These are phyloP conservation scores for Xylaria sp. DNA, from an alignment of 2,329 filamentous ascomycete genomes.

Conservation along the genomic window DNA sequence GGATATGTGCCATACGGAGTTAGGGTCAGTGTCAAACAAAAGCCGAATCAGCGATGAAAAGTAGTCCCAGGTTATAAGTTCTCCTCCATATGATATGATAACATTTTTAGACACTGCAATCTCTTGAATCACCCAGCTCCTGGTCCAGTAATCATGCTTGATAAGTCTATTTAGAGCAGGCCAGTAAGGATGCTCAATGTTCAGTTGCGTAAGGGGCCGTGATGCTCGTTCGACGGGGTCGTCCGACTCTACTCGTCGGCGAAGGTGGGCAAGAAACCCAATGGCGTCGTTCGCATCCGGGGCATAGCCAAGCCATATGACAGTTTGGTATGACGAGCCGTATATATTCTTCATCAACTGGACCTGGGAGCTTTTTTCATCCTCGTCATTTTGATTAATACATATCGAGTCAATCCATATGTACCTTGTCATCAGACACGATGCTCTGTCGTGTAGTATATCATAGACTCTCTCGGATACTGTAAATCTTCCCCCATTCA, in stretches of 20 bases:
- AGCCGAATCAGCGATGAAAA: neutral
- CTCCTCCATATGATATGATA: conserved; percentile 14
- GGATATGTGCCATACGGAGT: conserved; percentile 18
- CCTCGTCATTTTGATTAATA: conserved; percentile 17
- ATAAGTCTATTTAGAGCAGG: conserved; percentile 11
- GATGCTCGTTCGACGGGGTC: conserved; percentile 15
- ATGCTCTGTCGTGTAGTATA: conserved; percentile 17
- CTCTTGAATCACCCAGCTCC: conserved; percentile 18
- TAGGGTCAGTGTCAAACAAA: conserved; percentile 4
- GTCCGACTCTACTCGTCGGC: neutral
- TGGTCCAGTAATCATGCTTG: conserved; percentile 15
- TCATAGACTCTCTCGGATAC: conserved; percentile 15
- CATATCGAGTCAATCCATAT: conserved; percentile 23
- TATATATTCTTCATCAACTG: conserved; percentile 20
- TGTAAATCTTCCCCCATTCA: neutral
- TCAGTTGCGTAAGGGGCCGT: conserved; percentile 6
- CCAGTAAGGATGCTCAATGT: conserved; percentile 11
- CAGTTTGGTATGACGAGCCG: conserved; percentile 4
- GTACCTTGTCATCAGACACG: conserved; percentile 13
- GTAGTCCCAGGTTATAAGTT: conserved; percentile 17
- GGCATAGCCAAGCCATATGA: conserved; percentile 21
- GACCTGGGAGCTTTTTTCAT: conserved; percentile 21
- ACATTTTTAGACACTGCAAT: conserved; percentile 12
- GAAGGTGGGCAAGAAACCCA: conserved; percentile 3
- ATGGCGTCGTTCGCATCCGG: conserved; percentile 16